These are phyloP conservation scores for Abrus pulchellus DNA, from an alignment of 306 rosid species.

Conservation along the genomic window DNA sequence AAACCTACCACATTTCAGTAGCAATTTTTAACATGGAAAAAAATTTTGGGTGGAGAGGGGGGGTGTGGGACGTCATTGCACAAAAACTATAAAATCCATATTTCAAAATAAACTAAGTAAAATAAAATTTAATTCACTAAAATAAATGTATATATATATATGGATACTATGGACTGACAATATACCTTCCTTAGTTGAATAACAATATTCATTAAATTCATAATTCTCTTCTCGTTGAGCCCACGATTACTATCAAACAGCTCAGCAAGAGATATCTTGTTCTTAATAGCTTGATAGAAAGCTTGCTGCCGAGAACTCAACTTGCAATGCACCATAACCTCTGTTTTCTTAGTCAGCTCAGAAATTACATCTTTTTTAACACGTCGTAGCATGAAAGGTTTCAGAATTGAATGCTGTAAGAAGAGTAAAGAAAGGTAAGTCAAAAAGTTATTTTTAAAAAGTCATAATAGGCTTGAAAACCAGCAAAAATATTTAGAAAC, in stretches of 20 bases:
- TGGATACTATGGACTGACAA: slow-evolving; percentile 10
- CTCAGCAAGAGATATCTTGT: slow-evolving; percentile 86
- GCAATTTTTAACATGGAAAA: slow-evolving; percentile 31
- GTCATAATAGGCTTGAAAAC: background rate
- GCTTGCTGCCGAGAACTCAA: slow-evolving; percentile 99
- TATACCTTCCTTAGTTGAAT: slow-evolving; percentile 88
- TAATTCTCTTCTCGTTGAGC: slow-evolving; percentile 78
- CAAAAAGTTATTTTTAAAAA: background rate
- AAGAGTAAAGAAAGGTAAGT: slow-evolving; percentile 45
- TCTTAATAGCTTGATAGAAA: slow-evolving; percentile 86
- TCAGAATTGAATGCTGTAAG: slow-evolving; percentile 90
- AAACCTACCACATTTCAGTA: slow-evolving; percentile 67
- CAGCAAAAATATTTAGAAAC: slow-evolving; percentile 8
- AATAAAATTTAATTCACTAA: background rate
- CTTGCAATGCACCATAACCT: slow-evolving; percentile 95
- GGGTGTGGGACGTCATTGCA: background rate
- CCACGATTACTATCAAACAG: slow-evolving; percentile 81
- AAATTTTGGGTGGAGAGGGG: background rate
- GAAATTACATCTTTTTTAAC: slow-evolving; percentile 94
- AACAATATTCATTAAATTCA: slow-evolving; percentile 87
- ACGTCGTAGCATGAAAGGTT: slow-evolving; percentile 98
- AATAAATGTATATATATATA: slow-evolving; percentile 7
- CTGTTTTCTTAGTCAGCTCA: slow-evolving; percentile 89
- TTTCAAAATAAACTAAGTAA: slow-evolving; percentile 11
- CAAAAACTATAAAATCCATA: background rate